Base-by-base conservation (phyloP, 805 yeast genomes). In the Ogataea nonfermentans region DNA sequence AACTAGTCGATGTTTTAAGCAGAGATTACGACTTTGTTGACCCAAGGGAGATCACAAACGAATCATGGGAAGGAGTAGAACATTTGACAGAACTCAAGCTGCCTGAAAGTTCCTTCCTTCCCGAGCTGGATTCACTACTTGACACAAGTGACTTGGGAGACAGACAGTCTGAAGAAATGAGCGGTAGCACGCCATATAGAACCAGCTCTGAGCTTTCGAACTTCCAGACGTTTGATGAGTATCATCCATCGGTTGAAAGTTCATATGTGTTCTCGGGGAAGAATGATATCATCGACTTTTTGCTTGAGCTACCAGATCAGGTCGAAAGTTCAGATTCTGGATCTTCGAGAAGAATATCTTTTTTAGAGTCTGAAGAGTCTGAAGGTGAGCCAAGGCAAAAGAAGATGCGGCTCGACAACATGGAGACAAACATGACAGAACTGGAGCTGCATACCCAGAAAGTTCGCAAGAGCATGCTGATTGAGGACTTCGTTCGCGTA, bases 401-500 rank as follows among this genome's bases (percentile, higher is more conserved):
- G 20, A 28, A 29, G 12, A 28, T 12, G 29, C 23, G 17, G 26
- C 9, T 17, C 17, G n/a, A 27, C 15, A 9, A 6, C 7, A 5
- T 15, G 9, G 28, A 13, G 12, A n/a, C 10, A 8, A 16, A 5
- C 9, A 11, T 12, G 11, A 10, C 17, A 6, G 36, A 25, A 6
- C 2, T 25, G 23, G 40, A 22, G 14, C 7, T 23, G 4, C 30
- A 22, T 20, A 14, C 4, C 19, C 11, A 9, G 17, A 38, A 28
- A 23, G 37, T 12, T 9, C 38, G 48, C 28, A 41, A 40, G 12
- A 37, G 48, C 20, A 29, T 32, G 20, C 34, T 47, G 20, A 32
- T 34, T 20, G 45, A 42, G 19, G 49, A 44, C 13, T 47, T 44
- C 24, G 15, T 47, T 24, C 29, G 30, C 12, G 42, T 36, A 1